These are phyloP conservation scores for Pinus albicaulis DNA, from an alignment of 75 land plant species.

Conservation along the genomic window DNA sequence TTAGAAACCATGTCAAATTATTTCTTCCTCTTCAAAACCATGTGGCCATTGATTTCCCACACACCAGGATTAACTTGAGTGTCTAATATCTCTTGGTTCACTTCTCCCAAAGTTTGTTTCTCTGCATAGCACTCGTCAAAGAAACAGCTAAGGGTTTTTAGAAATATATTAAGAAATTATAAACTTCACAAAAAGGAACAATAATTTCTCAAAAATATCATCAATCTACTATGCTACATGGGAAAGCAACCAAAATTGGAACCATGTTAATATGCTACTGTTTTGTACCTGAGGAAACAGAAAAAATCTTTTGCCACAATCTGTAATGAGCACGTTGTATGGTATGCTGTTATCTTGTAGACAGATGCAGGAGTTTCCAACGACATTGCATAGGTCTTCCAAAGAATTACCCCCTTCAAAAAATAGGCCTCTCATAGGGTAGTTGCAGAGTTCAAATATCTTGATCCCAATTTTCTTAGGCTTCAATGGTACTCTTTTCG, in stretches of 20 bases:
- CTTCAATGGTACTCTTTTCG: constrained; percentile 26
- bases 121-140: constrained; percentile 84
- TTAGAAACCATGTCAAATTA: constrained; percentile 87
- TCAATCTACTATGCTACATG: too few species aligned
- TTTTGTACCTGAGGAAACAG: constrained; percentile 78
- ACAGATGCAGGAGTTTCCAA: constrained; percentile 65
- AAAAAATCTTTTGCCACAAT: constrained; percentile 67
- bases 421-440: constrained; percentile 81
- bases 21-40: constrained; percentile 78
- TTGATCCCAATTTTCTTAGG: constrained; percentile 31
- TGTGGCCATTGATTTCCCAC: constrained; percentile 98
- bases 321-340: constrained; percentile 83
- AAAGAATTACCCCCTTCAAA: constrained; percentile 62
- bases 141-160: not conserved
- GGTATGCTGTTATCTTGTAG: constrained; percentile 82
- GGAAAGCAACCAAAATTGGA: not conserved
- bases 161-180: too few species aligned
- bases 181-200: too few species aligned
- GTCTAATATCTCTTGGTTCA: constrained; percentile 72
- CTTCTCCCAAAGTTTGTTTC: constrained; percentile 91
- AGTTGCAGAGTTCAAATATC: constrained; percentile 53
- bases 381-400: constrained; percentile 46
- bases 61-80: constrained; percentile 97
- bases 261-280: not conserved
- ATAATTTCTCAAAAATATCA: too few species aligned